Conservation (phyloP, 768 basidiomycete genomes). For the Cytidiella melzeri region DNA sequence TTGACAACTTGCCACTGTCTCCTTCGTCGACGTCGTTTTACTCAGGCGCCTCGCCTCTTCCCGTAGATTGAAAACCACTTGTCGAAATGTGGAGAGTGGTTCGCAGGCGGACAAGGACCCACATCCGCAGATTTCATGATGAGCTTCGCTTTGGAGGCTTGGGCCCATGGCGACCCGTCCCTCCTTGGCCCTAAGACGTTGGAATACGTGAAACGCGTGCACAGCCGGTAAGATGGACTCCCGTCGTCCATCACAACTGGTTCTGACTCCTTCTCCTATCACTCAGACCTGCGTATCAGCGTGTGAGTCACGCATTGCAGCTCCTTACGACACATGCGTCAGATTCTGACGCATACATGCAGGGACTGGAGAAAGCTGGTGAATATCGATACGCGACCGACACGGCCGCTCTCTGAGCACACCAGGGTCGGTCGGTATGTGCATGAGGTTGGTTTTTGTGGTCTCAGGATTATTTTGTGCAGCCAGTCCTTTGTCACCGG, state of each 20-base stretch:
- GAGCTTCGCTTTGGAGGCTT: conserved; percentile 32
- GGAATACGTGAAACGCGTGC: conserved; percentile 33
- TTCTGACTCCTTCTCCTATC: conserved; percentile 2
- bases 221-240: conserved; percentile 27
- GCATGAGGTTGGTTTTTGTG: too few relatives aligned
- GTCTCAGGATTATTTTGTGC: too few relatives aligned
- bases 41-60: too few relatives aligned
- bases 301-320: conserved; percentile 17
- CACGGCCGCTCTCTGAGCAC: conserved; percentile 11
- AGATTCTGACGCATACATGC: conserved; percentile 2
- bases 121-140: conserved; percentile 42
- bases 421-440: conserved; percentile 1
- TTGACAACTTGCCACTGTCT: too few relatives aligned
- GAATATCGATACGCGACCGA: conserved; percentile 15
- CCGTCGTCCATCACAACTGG: neutral
- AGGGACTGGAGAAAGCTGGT: conserved; percentile 21
- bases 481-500: too few relatives aligned
- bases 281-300: conserved; percentile 29
- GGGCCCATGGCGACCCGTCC: conserved; percentile 12
- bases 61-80: conserved; percentile 36
- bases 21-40: neutral
- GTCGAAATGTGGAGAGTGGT: conserved; percentile 22
- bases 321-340: conserved; percentile 1
- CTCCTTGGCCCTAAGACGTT: conserved; percentile 29
- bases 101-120: conserved; percentile 33